Evolutionary conservation across 306 rosid species (phyloP), one percentile per base, ranked within the genome.

Genomic region (Begonia loranthoides): DNA sequence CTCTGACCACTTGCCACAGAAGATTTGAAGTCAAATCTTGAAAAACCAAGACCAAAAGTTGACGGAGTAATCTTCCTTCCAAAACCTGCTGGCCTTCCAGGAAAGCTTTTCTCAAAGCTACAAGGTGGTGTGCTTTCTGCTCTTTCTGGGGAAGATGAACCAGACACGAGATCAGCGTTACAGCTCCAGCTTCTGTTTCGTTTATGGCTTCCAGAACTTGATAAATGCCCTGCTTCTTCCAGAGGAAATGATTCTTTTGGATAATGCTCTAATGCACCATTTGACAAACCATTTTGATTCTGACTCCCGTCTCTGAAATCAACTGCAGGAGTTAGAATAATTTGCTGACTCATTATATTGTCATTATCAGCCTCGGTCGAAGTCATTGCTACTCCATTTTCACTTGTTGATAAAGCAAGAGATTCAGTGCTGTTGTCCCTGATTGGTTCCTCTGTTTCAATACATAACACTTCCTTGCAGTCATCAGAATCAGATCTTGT

Each of bases 391-490:
- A 28, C 69, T 60, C 58, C 71, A 28, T 67, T 68, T 46, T 74
- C 80, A 45, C 59, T 73, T 51, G 19, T 48, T 15, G 64, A 52
- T 52, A 71, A 46, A 73, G 24, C 57, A 52, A 76, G 69, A 44
- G 82, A 51, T 24, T 39, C 71, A 59, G 39, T 17, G 14, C 66
- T 66, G 58, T 73, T 68, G 53, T 66, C 64, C 58, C 57, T 43
- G 54, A 59, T 44, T 13, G 66, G 21, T 48, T 76, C 84, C 56
- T 76, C 93, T 54, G 65, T 65, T 71, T 76, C 96, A 71, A 80
- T 75, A 75, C 94, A 86, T 54, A 79, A 75, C 59, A 76, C 94
- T 64, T 83, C 99, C 78, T 67, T 83, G 71, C 92, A 82, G 52
- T 49, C 55, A 15, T 76, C 88, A 28, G 36, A 28, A 28, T 28